Evolutionary conservation across 352 stramenopile genomes (phyloP).

Genomic region (Phytopythium montanum): DNA sequence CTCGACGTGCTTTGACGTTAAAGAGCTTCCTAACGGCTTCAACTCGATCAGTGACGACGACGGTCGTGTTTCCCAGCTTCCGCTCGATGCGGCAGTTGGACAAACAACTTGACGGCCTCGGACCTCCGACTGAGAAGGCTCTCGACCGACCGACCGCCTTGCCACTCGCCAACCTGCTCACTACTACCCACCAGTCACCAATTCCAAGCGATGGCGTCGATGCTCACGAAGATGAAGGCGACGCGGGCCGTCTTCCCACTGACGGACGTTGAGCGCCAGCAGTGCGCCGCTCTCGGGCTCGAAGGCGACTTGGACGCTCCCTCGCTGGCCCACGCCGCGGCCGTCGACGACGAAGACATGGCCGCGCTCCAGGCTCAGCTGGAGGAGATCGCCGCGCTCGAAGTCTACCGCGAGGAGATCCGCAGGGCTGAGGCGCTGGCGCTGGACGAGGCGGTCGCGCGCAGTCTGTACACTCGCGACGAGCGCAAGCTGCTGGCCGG

Average conservation of each 20-base stretch:
- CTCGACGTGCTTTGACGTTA: no score
- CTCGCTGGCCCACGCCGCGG: slow-evolving; percentile 9
- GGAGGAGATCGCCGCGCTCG: slow-evolving; percentile 26
- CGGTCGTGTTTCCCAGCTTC: neutral
- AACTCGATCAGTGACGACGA: neutral
- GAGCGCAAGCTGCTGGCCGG: slow-evolving; percentile 27
- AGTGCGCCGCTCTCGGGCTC: slow-evolving; percentile 13
- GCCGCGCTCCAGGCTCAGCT: slow-evolving; percentile 15
- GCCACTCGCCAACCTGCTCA: neutral
- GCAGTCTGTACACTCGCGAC: slow-evolving; percentile 43
- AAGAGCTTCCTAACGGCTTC: neutral
- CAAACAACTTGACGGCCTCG: neutral
- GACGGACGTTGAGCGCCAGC: slow-evolving; percentile 7
- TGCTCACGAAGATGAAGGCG: neutral
- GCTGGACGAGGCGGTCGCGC: slow-evolving; percentile 37
- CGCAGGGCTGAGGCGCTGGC: slow-evolving; percentile 24
- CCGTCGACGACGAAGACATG: slow-evolving; percentile 18
- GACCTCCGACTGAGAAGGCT: neutral
- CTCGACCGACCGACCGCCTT: neutral
- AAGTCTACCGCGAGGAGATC: slow-evolving; percentile 39
- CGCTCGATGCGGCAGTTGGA: slow-evolving; percentile 4
- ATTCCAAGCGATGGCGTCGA: neutral
- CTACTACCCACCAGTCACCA: neutral
- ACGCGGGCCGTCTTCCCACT: neutral
- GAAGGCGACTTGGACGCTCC: slow-evolving; percentile 16